These are phyloP conservation scores for Neckera pumila DNA, from an alignment of 225 moss, liverwort and hornwort species.

Conservation along the genomic window DNA sequence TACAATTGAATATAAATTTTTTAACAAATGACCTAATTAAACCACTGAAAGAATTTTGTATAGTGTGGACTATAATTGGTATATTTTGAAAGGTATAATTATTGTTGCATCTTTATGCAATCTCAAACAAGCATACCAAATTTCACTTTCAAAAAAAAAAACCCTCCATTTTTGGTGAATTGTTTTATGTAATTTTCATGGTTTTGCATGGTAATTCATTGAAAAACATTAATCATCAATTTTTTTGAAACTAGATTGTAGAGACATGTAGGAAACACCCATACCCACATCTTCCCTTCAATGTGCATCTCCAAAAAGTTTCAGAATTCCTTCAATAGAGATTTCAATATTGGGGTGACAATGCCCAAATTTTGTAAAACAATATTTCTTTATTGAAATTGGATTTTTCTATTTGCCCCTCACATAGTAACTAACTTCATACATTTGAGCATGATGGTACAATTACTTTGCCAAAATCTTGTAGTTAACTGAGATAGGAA, in stretches of 20 bases:
- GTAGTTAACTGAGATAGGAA: too few relatives aligned
- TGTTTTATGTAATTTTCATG: too few relatives aligned
- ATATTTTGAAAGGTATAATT: not conserved
- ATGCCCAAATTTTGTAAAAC: not conserved
- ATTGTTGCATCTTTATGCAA: not conserved
- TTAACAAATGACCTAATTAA: not conserved
- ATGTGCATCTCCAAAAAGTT: not conserved
- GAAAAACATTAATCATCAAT: not conserved
- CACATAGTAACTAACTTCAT: fast-evolving
- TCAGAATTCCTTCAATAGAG: not conserved
- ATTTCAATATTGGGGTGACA: not conserved
- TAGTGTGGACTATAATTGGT: not conserved
- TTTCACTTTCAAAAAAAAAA: not conserved
- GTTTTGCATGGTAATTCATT: not conserved
- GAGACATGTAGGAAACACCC: too few relatives aligned
- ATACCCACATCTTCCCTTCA: too few relatives aligned
- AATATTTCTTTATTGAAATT: not conserved
- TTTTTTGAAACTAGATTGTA: too few relatives aligned
- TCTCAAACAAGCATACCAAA: not conserved
- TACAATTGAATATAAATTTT: not conserved
- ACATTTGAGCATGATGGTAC: not conserved
- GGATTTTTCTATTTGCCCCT: not conserved
- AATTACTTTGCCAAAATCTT: not conserved
- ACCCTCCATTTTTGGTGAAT: not conserved
- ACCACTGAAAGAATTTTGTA: not conserved